phyloP scores from a whole-genome alignment of 306 rosid species.

The Cicer yamashitae region DNA sequence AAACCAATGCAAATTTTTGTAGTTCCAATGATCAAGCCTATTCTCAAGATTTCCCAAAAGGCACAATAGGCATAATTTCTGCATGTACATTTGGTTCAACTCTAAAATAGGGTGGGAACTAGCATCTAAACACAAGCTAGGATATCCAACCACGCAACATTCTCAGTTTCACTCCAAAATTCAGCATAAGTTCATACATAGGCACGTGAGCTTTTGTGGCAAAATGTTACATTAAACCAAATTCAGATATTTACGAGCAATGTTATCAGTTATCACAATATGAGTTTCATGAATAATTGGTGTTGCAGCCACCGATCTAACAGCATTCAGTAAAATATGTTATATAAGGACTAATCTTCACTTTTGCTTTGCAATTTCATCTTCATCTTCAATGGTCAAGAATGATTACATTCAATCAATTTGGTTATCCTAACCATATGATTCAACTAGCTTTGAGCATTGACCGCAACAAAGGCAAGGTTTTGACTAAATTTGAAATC shows the following conservation, averaged over 20 bases:
- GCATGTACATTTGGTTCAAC: not conserved
- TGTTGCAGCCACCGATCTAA: constrained; percentile 1
- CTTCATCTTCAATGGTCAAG: constrained; percentile 68
- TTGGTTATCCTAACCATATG: constrained; percentile 51
- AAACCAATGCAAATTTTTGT: constrained; percentile 2
- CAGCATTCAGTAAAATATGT: not conserved
- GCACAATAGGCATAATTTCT: not conserved
- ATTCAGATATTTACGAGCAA: not conserved
- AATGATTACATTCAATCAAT: constrained; percentile 61
- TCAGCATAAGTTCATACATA: constrained; percentile 14
- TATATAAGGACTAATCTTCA: constrained; percentile 42
- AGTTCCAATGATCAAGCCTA: not conserved
- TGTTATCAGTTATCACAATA: constrained; percentile 10
- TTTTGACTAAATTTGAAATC: constrained; percentile 46
- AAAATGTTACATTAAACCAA: constrained; percentile 8
- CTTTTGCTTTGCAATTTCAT: constrained; percentile 59
- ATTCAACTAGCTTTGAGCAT: constrained; percentile 47
- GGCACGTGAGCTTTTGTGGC: constrained; percentile 13
- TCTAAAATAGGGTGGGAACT: constrained; percentile 18
- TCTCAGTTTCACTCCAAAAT: not conserved
- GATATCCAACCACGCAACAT: constrained; percentile 11
- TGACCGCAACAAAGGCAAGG: constrained; percentile 37
- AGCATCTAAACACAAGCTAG: constrained; percentile 24
- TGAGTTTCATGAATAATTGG: not conserved
- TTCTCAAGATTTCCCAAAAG: not conserved